Conservation (phyloP, 495 filamentous ascomycete genomes). For the Aspergillus panamensis region DNA sequence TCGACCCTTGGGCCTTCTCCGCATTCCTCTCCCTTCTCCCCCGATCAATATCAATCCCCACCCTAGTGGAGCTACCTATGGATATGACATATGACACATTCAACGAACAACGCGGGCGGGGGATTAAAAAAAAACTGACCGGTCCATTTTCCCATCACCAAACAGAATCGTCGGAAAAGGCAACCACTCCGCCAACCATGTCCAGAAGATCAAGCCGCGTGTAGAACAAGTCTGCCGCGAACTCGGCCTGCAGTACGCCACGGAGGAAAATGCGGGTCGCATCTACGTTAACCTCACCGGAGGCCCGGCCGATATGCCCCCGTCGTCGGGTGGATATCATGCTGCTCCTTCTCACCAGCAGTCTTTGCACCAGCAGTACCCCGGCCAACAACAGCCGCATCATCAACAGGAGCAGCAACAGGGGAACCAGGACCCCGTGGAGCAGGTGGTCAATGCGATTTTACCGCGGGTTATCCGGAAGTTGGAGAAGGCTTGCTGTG, state of each 20-base stretch:
- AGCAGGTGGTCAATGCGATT: conserved; percentile 59
- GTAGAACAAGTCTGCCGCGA: conserved; percentile 83
- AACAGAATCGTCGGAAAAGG: conserved; percentile 91
- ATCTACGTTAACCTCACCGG: conserved; percentile 71
- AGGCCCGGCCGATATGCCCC: conserved; percentile 56
- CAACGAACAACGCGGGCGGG: background rate
- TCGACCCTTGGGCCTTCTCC: no score
- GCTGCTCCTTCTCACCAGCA: conserved; percentile 18
- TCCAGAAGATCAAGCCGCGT: conserved; percentile 88
- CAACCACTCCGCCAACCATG: conserved; percentile 72
- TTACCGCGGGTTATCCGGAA: conserved; percentile 58
- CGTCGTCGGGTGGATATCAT: conserved; percentile 25
- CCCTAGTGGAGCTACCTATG: background rate
- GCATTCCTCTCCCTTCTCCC: no score
- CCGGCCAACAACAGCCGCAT: conserved; percentile 38
- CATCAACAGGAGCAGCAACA: conserved; percentile 40
- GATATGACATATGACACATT: background rate
- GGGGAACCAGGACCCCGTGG: conserved; percentile 57
- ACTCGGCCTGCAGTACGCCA: conserved; percentile 72
- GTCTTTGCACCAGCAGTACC: conserved; percentile 34
- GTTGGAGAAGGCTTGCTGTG: conserved; percentile 67
- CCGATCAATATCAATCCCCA: no score
- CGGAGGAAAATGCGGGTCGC: conserved; percentile 82
- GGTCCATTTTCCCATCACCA: background rate
- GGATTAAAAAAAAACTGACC: background rate